phyloP scores from a whole-genome alignment of 768 basidiomycete genomes.

The Leucocoprinus birnbaumii region DNA sequence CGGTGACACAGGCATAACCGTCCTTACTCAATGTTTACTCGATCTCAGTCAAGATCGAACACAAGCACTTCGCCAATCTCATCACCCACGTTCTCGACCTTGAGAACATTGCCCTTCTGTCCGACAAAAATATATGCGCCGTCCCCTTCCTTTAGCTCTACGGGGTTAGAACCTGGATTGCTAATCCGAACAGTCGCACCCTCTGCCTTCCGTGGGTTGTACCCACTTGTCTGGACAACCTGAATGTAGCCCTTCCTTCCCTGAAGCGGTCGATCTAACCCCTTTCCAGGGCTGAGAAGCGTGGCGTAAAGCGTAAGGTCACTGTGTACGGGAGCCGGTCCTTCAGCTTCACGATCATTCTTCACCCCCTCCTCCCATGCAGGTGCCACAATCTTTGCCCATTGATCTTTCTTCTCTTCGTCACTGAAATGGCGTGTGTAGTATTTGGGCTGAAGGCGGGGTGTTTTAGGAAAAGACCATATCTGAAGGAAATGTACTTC shows the following conservation, averaged over 20 bases:
- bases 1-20: too few relatives aligned
- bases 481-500: constrained; percentile 55
- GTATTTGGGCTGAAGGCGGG: constrained; percentile 69
- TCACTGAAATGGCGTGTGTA: constrained; percentile 87
- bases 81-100: constrained; percentile 65
- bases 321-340: constrained; percentile 81
- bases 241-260: constrained; percentile 78
- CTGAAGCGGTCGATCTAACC: constrained; percentile 49
- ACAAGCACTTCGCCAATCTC: constrained; percentile 72
- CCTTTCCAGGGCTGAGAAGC: constrained; percentile 55
- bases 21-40: too few relatives aligned
- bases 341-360: constrained; percentile 57
- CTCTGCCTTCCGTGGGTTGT: constrained; percentile 51
- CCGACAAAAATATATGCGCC: constrained; percentile 70
- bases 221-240: constrained; percentile 82
- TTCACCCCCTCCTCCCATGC: constrained; percentile 52
- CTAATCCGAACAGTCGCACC: constrained; percentile 59
- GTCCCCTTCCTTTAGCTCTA: constrained; percentile 81
- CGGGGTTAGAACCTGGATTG: constrained; percentile 33
- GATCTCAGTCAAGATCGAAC: constrained; percentile 75
- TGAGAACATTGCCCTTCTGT: constrained; percentile 34
- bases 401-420: constrained; percentile 72
- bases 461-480: constrained; percentile 42
- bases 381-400: constrained; percentile 78
- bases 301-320: constrained; percentile 72